Percentiles rank a stretch among this genome's conserved stretches.
These are phyloP conservation scores for Escallonia rubra DNA, from an alignment of 129 eudicot species.

Conservation along the genomic window DNA sequence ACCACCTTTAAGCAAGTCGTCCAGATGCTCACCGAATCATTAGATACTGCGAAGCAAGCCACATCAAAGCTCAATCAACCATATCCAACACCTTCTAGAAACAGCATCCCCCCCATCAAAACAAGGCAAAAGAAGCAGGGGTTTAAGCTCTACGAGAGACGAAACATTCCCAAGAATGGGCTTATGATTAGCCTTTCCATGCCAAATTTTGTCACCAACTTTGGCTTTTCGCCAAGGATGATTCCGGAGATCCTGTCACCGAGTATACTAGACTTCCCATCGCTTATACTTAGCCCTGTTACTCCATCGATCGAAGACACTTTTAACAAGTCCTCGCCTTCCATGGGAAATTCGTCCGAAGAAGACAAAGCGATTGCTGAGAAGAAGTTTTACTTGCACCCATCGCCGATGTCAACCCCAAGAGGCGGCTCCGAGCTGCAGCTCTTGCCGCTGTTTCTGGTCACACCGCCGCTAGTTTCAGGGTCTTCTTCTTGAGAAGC, in stretches of 20 bases:
- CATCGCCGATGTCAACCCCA: conserved; percentile 67
- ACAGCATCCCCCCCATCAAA: conserved; percentile 59
- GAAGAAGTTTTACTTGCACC: conserved; percentile 81
- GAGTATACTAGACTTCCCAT: conserved; percentile 83
- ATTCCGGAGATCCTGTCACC: conserved; percentile 68
- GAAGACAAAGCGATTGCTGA: conserved; percentile 76
- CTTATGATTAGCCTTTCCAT: conserved; percentile 58
- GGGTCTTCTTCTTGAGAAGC: conserved; percentile 40
- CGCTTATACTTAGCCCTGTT: conserved; percentile 69
- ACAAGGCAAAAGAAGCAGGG: conserved; percentile 61
- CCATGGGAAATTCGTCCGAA: conserved; percentile 53
- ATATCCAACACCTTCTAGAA: conserved; percentile 26
- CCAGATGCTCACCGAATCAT: conserved; percentile 87
- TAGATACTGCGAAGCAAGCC: conserved; percentile 43
- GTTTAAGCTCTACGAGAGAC: conserved; percentile 68
- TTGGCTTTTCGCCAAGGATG: conserved; percentile 40
- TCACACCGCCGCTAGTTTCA: conserved; percentile 66
- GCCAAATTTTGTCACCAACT: conserved; percentile 26
- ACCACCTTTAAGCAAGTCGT: conserved; percentile 81
- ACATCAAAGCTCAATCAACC: conserved; percentile 12
- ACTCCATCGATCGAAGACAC: conserved; percentile 59
- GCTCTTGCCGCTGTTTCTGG: conserved; percentile 71
- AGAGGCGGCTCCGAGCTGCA: conserved; percentile 50
- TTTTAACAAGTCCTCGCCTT: conserved; percentile 36
- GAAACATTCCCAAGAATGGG: conserved; percentile 72